Conservation (phyloP, 805 yeast genomes). For the Metschnikowia continentalis region DNA sequence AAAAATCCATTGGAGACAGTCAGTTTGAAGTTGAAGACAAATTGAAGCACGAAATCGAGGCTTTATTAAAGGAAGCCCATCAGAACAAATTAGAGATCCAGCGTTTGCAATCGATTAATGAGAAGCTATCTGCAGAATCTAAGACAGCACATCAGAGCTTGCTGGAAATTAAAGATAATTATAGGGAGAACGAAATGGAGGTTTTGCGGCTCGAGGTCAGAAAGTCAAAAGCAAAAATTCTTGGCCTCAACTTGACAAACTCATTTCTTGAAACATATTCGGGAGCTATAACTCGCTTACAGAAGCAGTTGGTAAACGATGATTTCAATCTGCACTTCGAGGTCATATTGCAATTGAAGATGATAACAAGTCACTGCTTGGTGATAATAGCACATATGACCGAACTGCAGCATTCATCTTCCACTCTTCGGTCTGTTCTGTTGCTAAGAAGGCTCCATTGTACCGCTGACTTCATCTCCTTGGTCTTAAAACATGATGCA, state of each 20-base stretch:
- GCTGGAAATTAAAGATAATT: neutral
- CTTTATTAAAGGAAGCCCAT: neutral
- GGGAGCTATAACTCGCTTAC: neutral
- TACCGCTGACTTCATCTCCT: neutral
- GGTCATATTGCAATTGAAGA: neutral
- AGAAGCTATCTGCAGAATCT: neutral
- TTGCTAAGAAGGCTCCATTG: neutral
- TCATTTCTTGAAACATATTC: neutral
- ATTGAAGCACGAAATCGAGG: constrained; percentile 3
- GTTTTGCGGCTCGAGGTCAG: neutral
- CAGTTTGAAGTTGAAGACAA: constrained; percentile 38
- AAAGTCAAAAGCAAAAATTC: neutral
- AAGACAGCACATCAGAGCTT: neutral
- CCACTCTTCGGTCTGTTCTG: neutral
- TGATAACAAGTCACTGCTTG: neutral
- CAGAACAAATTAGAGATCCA: neutral
- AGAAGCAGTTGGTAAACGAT: neutral
- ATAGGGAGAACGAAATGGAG: neutral
- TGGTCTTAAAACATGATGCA: neutral
- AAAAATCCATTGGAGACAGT: constrained; percentile 46
- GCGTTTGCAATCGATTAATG: constrained; percentile 2
- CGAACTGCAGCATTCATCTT: neutral
- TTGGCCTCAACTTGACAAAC: neutral
- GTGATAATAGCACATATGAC: constrained; percentile 1
- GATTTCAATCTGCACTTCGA: neutral